Conservation (phyloP, 1,284 basidiomycete genomes). For the Rhizopogon parksii region DNA sequence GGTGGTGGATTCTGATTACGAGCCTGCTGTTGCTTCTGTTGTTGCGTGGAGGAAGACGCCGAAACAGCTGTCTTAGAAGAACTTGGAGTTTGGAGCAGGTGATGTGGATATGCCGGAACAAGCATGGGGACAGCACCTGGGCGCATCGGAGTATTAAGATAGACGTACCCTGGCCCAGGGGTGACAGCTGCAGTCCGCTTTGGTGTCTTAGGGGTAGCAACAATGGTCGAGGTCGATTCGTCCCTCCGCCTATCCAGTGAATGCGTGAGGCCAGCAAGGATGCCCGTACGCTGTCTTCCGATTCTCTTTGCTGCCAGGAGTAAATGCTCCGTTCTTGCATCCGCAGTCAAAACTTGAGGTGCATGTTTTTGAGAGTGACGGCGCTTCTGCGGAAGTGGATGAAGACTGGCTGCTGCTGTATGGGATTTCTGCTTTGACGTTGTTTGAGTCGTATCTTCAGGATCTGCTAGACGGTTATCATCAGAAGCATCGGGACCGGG, state of each 20-base stretch:
- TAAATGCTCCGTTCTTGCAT: conserved; percentile 43
- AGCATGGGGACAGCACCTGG: conserved; percentile 24
- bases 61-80: conserved; percentile 27
- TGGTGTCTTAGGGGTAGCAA: conserved; percentile 27
- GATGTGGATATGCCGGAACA: conserved; percentile 23
- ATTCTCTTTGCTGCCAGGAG: conserved; percentile 43
- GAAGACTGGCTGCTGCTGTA: conserved; percentile 15
- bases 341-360: conserved; percentile 28
- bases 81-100: conserved; percentile 25
- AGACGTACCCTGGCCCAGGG: conserved; percentile 20
- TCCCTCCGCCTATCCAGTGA: conserved; percentile 21
- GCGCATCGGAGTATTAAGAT: conserved; percentile 22
- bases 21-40: conserved; percentile 12
- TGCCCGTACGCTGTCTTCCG: conserved; percentile 36
- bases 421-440: conserved; percentile 22
- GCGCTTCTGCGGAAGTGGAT: conserved; percentile 17
- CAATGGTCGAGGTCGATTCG: conserved; percentile 20
- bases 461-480: conserved; percentile 18
- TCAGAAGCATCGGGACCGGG: conserved; percentile 16
- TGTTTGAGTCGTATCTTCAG: conserved; percentile 15
- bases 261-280: conserved; percentile 31
- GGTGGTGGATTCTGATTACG: conserved; percentile 23
- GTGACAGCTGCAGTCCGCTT: conserved; percentile 20
- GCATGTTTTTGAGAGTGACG: conserved; percentile 20
- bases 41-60: conserved; percentile 15